Evolutionary conservation across 2,329 filamentous ascomycete species (phyloP).

Genomic region (Venturia effusa): DNA sequence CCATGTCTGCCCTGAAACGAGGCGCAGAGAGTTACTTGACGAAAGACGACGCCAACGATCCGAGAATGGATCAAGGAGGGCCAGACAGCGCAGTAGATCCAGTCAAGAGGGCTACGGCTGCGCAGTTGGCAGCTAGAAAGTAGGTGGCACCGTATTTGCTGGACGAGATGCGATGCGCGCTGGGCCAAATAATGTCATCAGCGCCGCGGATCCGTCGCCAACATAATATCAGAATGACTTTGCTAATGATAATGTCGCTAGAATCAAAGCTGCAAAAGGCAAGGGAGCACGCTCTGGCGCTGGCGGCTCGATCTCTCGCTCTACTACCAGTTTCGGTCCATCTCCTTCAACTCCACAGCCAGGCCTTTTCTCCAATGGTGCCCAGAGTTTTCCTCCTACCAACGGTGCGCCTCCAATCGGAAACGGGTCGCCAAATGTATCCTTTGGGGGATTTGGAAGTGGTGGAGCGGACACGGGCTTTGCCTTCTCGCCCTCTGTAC

Average conservation of each 20-base stretch:
- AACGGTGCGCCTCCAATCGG: constrained; percentile 7
- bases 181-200: constrained; percentile 1
- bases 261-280: constrained; percentile 5
- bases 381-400: constrained; percentile 9
- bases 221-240: background rate
- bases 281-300: background rate
- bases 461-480: background rate
- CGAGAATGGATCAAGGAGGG: constrained; percentile 3
- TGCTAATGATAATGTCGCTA: background rate
- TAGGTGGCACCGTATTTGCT: constrained; percentile 7
- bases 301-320: background rate
- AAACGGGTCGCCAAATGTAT: background rate
- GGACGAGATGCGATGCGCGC: background rate
- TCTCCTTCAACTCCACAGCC: background rate
- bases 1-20: constrained; percentile 6
- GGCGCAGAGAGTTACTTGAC: constrained; percentile 9
- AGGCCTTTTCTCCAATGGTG: background rate
- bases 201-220: background rate
- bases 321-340: background rate
- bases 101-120: constrained; percentile 9
- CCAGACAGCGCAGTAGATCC: background rate
- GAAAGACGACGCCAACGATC: constrained; percentile 6
- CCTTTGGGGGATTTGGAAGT: constrained; percentile 10
- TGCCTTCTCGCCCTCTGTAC: background rate
- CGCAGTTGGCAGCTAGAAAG: constrained; percentile 11